phyloP scores from a whole-genome alignment of 768 basidiomycete genomes.

The Exidia glandulosa region DNA sequence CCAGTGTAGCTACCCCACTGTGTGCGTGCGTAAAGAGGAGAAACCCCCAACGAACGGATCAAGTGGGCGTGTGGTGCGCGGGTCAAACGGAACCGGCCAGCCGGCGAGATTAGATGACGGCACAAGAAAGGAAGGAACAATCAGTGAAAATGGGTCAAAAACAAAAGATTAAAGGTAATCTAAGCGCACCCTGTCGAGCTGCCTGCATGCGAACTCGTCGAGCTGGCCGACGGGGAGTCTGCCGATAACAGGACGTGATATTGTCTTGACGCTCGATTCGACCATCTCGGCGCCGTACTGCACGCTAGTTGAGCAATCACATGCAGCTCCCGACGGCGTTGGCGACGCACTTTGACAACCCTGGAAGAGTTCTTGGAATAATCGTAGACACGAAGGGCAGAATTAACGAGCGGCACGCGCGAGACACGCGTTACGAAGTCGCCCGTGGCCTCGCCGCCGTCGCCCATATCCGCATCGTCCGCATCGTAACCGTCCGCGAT shows the following conservation, averaged over 20 bases:
- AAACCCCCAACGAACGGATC: not conserved
- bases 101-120: not conserved
- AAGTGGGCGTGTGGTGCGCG: not conserved
- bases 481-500: not conserved
- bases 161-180: not conserved
- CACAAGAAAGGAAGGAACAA: not conserved
- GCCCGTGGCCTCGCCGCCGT: constrained; percentile 4
- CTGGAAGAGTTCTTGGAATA: constrained; percentile 74
- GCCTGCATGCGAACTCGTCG: constrained; percentile 82
- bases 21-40: not conserved
- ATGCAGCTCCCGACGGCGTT: constrained; percentile 1
- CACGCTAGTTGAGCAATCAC: not conserved
- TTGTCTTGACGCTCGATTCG: constrained; percentile 70
- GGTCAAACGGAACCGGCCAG: not conserved
- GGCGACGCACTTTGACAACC: constrained; percentile 61
- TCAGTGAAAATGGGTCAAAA: not conserved
- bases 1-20: not conserved
- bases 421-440: constrained; percentile 50
- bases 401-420: constrained; percentile 58
- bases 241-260: constrained; percentile 73
- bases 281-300: constrained; percentile 85
- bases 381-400: constrained; percentile 66
- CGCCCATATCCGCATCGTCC: not conserved
- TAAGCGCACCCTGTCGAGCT: constrained; percentile 64
- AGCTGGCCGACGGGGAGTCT: constrained; percentile 62